phyloP scores from a whole-genome alignment of 176 grass and related monocot genomes.

The Carex pumila region DNA sequence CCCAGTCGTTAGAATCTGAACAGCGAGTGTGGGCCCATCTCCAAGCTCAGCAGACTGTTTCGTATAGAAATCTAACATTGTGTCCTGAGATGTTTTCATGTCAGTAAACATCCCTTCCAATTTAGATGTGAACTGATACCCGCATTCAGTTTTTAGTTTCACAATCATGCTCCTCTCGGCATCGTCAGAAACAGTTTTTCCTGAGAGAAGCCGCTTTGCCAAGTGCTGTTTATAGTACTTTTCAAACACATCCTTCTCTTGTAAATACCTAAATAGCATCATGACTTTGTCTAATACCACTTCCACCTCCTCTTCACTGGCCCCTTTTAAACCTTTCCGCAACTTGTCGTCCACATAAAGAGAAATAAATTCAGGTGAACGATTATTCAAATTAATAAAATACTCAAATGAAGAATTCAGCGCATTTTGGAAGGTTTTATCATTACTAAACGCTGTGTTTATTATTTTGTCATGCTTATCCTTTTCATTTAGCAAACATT shows the following conservation, averaged over 20 bases:
- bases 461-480: constrained; percentile 96
- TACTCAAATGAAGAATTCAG: constrained; percentile 92
- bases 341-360: constrained; percentile 92
- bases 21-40: constrained; percentile 70
- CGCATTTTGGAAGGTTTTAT: constrained; percentile 95
- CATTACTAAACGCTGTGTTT: constrained; percentile 81
- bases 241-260: constrained; percentile 99
- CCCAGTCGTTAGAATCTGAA: constrained; percentile 93
- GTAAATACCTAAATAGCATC: constrained; percentile 96
- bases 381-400: constrained; percentile 94
- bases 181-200: constrained; percentile 91
- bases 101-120: constrained; percentile 98
- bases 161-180: constrained; percentile 99
- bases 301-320: constrained; percentile 92
- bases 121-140: constrained; percentile 96
- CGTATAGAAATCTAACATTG: constrained; percentile 83
- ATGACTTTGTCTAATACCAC: constrained; percentile 88
- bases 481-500: constrained; percentile 81
- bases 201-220: constrained; percentile 73
- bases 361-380: constrained; percentile 96
- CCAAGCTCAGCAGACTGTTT: constrained; percentile 59
- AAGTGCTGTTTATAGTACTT: constrained; percentile 97
- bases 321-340: constrained; percentile 80
- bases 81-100: constrained; percentile 98
- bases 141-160: constrained; percentile 95